Conservation (phyloP, 805 yeast genomes). For the Wickerhamiella spandovensis region DNA sequence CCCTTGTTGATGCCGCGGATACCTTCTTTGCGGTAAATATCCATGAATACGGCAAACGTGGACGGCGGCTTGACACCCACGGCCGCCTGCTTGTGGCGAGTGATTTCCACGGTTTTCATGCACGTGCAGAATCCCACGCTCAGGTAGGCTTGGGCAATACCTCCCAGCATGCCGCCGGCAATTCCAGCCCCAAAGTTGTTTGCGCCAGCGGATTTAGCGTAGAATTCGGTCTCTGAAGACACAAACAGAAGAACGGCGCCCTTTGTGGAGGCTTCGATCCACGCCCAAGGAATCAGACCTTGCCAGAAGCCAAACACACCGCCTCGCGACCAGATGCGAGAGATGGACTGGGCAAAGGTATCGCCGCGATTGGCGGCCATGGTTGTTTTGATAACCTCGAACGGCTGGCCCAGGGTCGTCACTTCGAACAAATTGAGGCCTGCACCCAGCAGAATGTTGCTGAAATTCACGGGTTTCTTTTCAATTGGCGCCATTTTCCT, state of each 20-base stretch:
- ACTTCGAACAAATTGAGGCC: slow-evolving; percentile 86
- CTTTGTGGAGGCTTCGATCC: slow-evolving; percentile 98
- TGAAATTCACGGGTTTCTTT: slow-evolving; percentile 76
- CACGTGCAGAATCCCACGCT: slow-evolving; percentile 98
- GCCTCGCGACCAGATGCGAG: slow-evolving; percentile 83
- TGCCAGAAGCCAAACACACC: slow-evolving; percentile 89
- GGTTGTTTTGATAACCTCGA: slow-evolving; percentile 91
- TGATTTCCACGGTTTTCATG: slow-evolving; percentile 97
- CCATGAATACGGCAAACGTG: slow-evolving; percentile 74
- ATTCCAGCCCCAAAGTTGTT: slow-evolving; percentile 75
- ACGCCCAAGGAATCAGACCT: slow-evolving; percentile 98
- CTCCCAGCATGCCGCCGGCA: slow-evolving; percentile 92
- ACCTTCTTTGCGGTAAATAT: slow-evolving; percentile 76
- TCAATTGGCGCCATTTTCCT: slow-evolving; percentile 26
- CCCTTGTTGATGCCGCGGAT: slow-evolving; percentile 92
- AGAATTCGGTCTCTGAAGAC: slow-evolving; percentile 82
- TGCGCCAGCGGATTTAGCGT: slow-evolving; percentile 44
- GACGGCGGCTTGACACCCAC: slow-evolving; percentile 59
- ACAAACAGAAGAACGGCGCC: slow-evolving; percentile 93
- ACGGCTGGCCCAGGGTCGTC: slow-evolving; percentile 90
- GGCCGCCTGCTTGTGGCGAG: slow-evolving; percentile 66
- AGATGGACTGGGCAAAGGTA: slow-evolving; percentile 50
- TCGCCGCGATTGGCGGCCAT: slow-evolving; percentile 93
- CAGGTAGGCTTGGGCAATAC: slow-evolving; percentile 89
- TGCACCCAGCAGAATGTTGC: slow-evolving; percentile 87